Evolutionary conservation across 208 protist genomes (phyloP).

Genomic region (Phytomonas francai): DNA sequence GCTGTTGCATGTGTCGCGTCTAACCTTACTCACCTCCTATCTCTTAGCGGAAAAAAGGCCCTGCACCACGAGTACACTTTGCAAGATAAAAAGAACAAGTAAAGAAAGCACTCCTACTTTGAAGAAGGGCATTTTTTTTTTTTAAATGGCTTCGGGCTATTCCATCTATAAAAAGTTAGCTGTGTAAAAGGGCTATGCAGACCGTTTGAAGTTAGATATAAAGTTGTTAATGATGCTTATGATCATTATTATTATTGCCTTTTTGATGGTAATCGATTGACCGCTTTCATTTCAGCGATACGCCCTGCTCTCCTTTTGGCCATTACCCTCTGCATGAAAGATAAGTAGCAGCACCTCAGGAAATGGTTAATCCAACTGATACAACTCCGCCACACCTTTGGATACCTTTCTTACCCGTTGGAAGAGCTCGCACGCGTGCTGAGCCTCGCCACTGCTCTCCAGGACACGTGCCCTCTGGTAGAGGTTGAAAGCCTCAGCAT

Average conservation of each 20-base stretch:
- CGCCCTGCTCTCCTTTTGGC: not conserved
- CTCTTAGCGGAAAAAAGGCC: not conserved
- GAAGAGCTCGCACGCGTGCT: slow-evolving; percentile 65
- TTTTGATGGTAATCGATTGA: not conserved
- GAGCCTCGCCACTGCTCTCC: slow-evolving; percentile 65
- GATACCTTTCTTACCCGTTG: slow-evolving; percentile 64
- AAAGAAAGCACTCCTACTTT: not conserved
- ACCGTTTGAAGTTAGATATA: not conserved
- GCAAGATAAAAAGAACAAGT: not conserved
- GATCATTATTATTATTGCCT: not conserved
- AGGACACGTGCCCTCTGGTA: slow-evolving; percentile 68
- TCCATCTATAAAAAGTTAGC: not conserved
- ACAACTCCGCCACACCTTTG: slow-evolving; percentile 65
- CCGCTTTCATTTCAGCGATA: not conserved
- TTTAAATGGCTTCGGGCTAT: not conserved
- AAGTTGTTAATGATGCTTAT: not conserved
- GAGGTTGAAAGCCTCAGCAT: slow-evolving; percentile 57
- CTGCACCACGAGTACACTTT: not conserved
- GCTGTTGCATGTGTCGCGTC: slow-evolving; percentile 9
- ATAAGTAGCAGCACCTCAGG: not conserved
- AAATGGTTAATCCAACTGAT: slow-evolving; percentile 52
- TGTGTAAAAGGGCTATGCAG: not conserved
- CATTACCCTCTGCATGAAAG: not conserved
- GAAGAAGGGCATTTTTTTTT: not conserved
- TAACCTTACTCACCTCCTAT: not conserved